Evolutionary conservation across 495 filamentous ascomycete genomes (phyloP), one percentile per base, ranked within the genome.

Genomic region (Aspergillus mulundensis): DNA sequence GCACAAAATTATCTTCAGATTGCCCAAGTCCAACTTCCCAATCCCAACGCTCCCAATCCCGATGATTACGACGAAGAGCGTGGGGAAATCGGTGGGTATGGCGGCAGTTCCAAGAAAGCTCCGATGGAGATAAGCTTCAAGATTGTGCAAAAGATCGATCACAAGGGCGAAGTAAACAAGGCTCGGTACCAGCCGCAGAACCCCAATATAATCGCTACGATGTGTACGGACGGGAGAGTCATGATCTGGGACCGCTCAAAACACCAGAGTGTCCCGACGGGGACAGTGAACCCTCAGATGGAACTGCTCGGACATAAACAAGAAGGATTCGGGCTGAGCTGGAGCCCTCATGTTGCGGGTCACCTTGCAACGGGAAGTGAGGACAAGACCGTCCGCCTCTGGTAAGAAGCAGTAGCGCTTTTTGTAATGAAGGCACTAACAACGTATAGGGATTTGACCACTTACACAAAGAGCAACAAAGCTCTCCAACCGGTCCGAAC

Each of bases 121-220:
- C 75, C 78, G 8, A 87, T 89, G 71, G 78, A 81, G 54, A 82
- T 87, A 66, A 90, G 88, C 56, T 93, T 96, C 76, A 86, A 86
- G 44, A 87, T 97, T 61, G 84, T 89, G 30, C 95, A 99, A 71
- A 94, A 89, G 71, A 97, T 99, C 66, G 88, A 95, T 61, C 95
- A 99, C 70, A 89, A 90, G 20, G 89, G 89, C 30, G 95, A 99
- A 68, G 91, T 99, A 64, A 99, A 99, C 78, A 99, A 97, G 71
- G 95, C 95, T 1, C 84, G 95, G 55, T 97, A 97, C 70, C 91
- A 95, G 71, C 95, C 94, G 14, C 93, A 97, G 69, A 99, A 99
- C 61, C 94, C 94, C 7, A 89, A 99, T 62, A 84, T 99, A 50
- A 96, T 99, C 61, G 95, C 94, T 16, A 96, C 95, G 1, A 87